A percentile compares a stretch with the other conserved stretches of the same genome.
Evolutionary conservation across 2,329 filamentous ascomycete genomes (phyloP).

Genomic region (Hypoxylon sp.): DNA sequence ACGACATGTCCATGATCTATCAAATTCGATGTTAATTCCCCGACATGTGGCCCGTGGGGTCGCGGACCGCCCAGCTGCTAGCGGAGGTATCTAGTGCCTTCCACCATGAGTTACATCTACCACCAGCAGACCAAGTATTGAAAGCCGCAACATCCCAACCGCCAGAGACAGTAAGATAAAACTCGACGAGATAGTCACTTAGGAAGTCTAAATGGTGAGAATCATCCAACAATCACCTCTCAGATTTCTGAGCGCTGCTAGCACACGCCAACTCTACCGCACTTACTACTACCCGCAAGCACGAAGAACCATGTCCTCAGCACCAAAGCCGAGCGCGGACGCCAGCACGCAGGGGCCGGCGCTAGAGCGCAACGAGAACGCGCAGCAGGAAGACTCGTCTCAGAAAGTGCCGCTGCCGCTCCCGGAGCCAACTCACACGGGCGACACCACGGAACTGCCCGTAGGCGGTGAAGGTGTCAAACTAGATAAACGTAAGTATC

Average conservation of each 20-base stretch:
- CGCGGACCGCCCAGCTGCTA: constrained; percentile 1
- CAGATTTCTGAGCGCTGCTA: constrained; percentile 30
- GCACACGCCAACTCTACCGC: constrained; percentile 17
- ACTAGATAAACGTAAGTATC: constrained; percentile 65
- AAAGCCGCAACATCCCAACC: constrained; percentile 11
- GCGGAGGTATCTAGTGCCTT: constrained; percentile 35
- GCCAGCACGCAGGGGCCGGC: constrained; percentile 19
- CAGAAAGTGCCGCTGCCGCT: constrained; percentile 39
- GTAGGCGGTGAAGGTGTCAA: constrained; percentile 61
- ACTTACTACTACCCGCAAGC: constrained; percentile 17
- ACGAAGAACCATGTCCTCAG: constrained; percentile 38
- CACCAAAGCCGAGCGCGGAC: constrained; percentile 17
- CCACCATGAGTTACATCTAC: not conserved
- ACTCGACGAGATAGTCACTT: not conserved
- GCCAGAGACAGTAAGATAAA: not conserved
- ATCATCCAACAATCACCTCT: constrained; percentile 16
- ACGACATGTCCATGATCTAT: not conserved
- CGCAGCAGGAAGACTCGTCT: constrained; percentile 8
- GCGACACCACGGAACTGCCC: constrained; percentile 41
- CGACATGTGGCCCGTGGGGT: constrained; percentile 31
- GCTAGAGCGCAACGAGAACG: constrained; percentile 4
- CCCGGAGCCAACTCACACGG: constrained; percentile 36
- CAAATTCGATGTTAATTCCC: constrained; percentile 1
- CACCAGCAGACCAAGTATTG: not conserved
- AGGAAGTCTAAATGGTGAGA: constrained; percentile 28